phyloP scores from a whole-genome alignment of 75 land plant genomes.

The Gnetum montanum region DNA sequence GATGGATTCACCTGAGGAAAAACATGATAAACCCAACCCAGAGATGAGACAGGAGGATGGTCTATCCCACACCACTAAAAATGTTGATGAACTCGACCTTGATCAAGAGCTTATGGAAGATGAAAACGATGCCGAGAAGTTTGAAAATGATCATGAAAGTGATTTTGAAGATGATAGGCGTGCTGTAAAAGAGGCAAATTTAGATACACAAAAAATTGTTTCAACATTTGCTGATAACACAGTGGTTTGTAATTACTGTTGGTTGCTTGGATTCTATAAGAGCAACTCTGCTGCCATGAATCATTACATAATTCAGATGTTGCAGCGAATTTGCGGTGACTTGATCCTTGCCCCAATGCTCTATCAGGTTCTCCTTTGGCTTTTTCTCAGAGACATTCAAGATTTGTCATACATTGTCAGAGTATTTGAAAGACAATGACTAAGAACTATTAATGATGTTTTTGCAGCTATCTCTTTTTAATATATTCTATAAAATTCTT shows the following conservation, averaged over 20 bases:
- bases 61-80: background rate
- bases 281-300: slow-evolving; percentile 66
- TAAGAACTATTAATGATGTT: background rate
- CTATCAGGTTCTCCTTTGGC: slow-evolving; percentile 90
- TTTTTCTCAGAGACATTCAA: no score
- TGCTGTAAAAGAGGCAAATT: slow-evolving; percentile 47
- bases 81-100: slow-evolving; percentile 1
- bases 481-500: slow-evolving; percentile 63
- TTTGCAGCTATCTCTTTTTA: slow-evolving; percentile 77
- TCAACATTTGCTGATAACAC: slow-evolving; percentile 52
- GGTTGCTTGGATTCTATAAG: slow-evolving; percentile 80
- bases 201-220: slow-evolving; percentile 53
- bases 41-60: no score
- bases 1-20: background rate
- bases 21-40: background rate
- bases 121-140: background rate
- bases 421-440: background rate
- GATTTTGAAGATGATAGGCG: slow-evolving; percentile 47
- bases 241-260: slow-evolving; percentile 71
- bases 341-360: slow-evolving; percentile 78
- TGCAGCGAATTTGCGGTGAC: slow-evolving; percentile 76
- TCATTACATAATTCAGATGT: slow-evolving; percentile 68
- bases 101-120: slow-evolving; percentile 3
- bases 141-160: background rate
- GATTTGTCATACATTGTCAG: no score